These are phyloP conservation scores for Fraxinus greggii DNA, from an alignment of 305 asterid genomes.

Conservation along the genomic window DNA sequence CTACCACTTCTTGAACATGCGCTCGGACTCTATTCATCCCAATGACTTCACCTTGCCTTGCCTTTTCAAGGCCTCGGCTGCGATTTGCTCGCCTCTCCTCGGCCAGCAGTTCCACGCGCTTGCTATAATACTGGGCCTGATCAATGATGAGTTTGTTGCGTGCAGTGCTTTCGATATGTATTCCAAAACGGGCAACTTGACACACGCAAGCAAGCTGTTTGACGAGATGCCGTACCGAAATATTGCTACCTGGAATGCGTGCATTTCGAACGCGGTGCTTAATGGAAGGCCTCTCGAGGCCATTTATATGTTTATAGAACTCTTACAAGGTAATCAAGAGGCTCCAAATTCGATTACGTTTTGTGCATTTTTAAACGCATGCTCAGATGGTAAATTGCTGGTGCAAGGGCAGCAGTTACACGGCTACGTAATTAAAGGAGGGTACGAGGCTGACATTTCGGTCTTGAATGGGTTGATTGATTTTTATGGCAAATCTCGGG, in stretches of 20 bases:
- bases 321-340: conserved; percentile 39
- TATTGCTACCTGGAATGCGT: conserved; percentile 79
- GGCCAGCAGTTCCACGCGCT: conserved; percentile 72
- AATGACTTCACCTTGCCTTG: conserved; percentile 88
- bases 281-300: conserved; percentile 53
- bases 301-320: conserved; percentile 48
- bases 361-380: conserved; percentile 79
- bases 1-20: conserved; percentile 52
- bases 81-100: conserved; percentile 39
- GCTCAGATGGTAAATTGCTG: conserved; percentile 56
- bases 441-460: conserved; percentile 56
- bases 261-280: conserved; percentile 62
- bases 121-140: conserved; percentile 46
- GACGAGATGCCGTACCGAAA: conserved; percentile 71
- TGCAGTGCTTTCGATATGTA: conserved; percentile 90
- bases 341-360: conserved; percentile 72
- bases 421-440: conserved; percentile 52
- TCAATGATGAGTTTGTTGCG: conserved; percentile 62
- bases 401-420: conserved; percentile 69
- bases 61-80: conserved; percentile 67
- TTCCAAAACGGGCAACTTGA: conserved; percentile 36
- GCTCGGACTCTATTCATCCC: conserved; percentile 54
- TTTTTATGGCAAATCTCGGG: conserved; percentile 73
- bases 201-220: conserved; percentile 58
- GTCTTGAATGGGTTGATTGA: conserved; percentile 72